phyloP scores from a whole-genome alignment of 345 rosid genomes.

The Arabidopsis thaliana region DNA sequence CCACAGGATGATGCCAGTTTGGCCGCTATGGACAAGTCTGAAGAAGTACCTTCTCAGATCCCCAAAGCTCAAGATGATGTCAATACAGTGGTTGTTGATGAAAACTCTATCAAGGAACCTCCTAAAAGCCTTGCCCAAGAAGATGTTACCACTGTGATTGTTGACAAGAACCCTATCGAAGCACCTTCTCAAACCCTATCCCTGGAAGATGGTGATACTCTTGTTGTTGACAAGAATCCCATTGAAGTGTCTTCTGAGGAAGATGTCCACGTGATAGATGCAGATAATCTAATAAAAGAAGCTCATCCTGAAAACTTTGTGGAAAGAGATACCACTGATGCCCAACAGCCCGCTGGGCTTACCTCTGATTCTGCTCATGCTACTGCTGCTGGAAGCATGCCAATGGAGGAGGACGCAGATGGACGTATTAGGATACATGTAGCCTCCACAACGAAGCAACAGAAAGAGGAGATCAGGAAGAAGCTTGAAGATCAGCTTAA shows the following conservation, averaged over 20 bases:
- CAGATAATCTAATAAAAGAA: slow-evolving; percentile 30
- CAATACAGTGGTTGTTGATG: slow-evolving; percentile 45
- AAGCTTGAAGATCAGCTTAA: slow-evolving; percentile 82
- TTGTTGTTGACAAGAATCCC: slow-evolving; percentile 44
- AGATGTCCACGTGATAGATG: slow-evolving; percentile 36
- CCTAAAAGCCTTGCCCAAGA: slow-evolving; percentile 45
- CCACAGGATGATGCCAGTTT: slow-evolving; percentile 28
- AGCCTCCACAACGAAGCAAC: slow-evolving; percentile 60
- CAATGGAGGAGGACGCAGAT: slow-evolving; percentile 51
- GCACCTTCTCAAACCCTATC: slow-evolving; percentile 45
- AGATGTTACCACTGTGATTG: slow-evolving; percentile 37
- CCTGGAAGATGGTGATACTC: slow-evolving; percentile 46
- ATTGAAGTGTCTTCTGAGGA: slow-evolving; percentile 48
- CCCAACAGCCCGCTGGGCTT: slow-evolving; percentile 46
- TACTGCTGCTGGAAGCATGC: slow-evolving; percentile 49
- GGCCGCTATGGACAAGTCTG: background rate
- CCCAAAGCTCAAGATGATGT: slow-evolving; percentile 32
- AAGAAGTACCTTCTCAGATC: slow-evolving; percentile 29
- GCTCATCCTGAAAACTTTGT: slow-evolving; percentile 42
- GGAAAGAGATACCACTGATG: slow-evolving; percentile 46
- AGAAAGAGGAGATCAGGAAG: slow-evolving; percentile 66
- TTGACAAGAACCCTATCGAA: slow-evolving; percentile 44
- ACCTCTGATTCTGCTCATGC: slow-evolving; percentile 41
- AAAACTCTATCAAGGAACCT: slow-evolving; percentile 43
- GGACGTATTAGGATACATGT: slow-evolving; percentile 61